These are phyloP conservation scores for Aspergillus pseudoviridinutans DNA, from an alignment of 2,329 filamentous ascomycete species.

Conservation along the genomic window DNA sequence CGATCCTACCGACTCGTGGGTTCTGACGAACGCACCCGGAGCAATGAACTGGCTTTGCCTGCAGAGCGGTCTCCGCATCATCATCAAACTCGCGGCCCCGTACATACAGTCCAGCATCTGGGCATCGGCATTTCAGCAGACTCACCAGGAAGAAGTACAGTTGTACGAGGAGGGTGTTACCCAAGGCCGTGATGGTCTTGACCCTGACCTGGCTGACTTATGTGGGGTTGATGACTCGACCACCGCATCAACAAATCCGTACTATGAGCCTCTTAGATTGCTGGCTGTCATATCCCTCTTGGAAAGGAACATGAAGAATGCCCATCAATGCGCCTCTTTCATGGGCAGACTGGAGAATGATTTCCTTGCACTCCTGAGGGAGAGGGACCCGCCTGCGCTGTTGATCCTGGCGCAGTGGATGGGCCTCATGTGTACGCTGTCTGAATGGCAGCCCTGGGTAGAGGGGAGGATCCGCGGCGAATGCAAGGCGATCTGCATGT, in stretches of 20 bases:
- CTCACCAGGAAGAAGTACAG: conserved; percentile 11
- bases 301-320: conserved; percentile 17
- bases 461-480: conserved; percentile 24
- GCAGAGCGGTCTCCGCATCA: conserved; percentile 23
- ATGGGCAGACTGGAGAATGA: conserved; percentile 24
- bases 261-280: conserved; percentile 20
- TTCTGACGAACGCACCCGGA: conserved; percentile 19
- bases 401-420: conserved; percentile 30
- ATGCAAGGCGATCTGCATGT: conserved; percentile 30
- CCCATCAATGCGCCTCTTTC: conserved; percentile 20
- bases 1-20: conserved; percentile 25
- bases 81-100: conserved; percentile 14
- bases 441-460: conserved; percentile 28
- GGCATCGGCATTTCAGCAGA: conserved; percentile 16
- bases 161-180: conserved; percentile 11
- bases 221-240: conserved; percentile 24
- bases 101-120: conserved; percentile 23
- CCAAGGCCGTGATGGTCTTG: conserved; percentile 22
- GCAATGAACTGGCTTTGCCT: conserved; percentile 30
- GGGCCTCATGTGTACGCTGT: conserved; percentile 26
- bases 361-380: conserved; percentile 21
- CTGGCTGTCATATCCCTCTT: conserved; percentile 17
- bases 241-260: conserved; percentile 17
- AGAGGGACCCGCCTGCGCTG: conserved; percentile 24
- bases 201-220: conserved; percentile 24